phyloP scores from a whole-genome alignment of 768 basidiomycete genomes.

The Boletus reticulatus region DNA sequence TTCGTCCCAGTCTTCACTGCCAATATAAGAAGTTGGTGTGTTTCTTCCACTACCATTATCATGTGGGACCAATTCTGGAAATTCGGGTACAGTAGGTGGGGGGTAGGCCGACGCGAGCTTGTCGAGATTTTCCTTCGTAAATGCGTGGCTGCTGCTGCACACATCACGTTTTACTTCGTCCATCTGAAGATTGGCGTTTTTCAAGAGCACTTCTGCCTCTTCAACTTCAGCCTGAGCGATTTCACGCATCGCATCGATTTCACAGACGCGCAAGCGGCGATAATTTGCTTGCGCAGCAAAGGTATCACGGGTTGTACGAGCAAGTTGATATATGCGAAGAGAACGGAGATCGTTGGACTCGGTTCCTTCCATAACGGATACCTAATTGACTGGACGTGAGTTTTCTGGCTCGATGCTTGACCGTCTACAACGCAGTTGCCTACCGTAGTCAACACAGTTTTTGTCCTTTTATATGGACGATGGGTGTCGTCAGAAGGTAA shows the following conservation, averaged over 20 bases:
- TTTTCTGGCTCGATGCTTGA: too few species aligned
- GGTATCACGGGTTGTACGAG: background rate
- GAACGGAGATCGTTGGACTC: background rate
- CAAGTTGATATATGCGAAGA: background rate
- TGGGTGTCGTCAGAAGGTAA: too few species aligned
- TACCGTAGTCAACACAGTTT: too few species aligned
- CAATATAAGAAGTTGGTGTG: too few species aligned
- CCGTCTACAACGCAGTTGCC: too few species aligned
- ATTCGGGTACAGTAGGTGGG: background rate
- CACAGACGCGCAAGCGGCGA: background rate
- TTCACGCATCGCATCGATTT: background rate
- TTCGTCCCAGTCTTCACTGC: too few species aligned
- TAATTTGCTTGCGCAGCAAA: too few species aligned
- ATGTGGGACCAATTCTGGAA: too few species aligned
- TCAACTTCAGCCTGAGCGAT: background rate
- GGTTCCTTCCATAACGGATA: fast-evolving
- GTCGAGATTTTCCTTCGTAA: background rate
- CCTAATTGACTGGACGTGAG: too few species aligned
- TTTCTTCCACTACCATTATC: too few species aligned
- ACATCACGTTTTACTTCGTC: too few species aligned
- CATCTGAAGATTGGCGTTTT: background rate
- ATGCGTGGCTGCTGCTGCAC: background rate
- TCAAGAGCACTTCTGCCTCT: background rate
- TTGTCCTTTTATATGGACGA: too few species aligned
- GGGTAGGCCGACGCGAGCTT: background rate